Base-by-base conservation (phyloP, 176 grass and related monocot genomes). In the Triticum timopheevii region DNA sequence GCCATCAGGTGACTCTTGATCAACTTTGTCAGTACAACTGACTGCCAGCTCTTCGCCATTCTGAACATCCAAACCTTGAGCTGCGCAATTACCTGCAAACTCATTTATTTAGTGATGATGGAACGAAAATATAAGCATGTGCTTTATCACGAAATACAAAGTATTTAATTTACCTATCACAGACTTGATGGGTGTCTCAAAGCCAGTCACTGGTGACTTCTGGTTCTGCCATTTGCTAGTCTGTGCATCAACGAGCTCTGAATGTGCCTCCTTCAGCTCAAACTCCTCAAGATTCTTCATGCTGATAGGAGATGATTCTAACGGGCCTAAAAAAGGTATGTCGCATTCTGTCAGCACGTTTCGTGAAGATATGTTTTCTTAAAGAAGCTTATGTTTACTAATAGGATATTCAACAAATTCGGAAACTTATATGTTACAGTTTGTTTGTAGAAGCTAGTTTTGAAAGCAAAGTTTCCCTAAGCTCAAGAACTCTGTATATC, bases 131-230 rank as follows among this genome's bases (percentile, higher is more conserved):
- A 28, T 4, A 42, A 63, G n/a, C 12, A 80, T 19, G 22, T 13
- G 22, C n/a, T 71, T 38, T 36, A 71, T 11, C 33, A 36, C 15
- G 20, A 54, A 5, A 71, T 39, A 34, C 20, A 39, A 34, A 8
- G 79, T 75, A 76, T 56, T 65, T 70, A 30, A 16, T 54, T 58
- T 83, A 93, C 91, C 84, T 72, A 81, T 74, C 72, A 63, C 69
- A 85, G 84, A 81, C 78, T 64, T 61, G 22, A 59, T 74, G 70
- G 83, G 81, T 8, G 85, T 82, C 50, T 81, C 88, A n/a, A 77
- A 74, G 80, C 54, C 84, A 84, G 61, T 85, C n/a, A 68, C 27
- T 63, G 88, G 75, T 81, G 91, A 78, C 69, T 90, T 90, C 28
- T 80, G 84, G 45, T 87, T 90, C 69, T 82, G 84, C 23, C 81